Evolutionary conservation across 495 filamentous ascomycete species (phyloP).

Genomic region (Penicillium manginii): DNA sequence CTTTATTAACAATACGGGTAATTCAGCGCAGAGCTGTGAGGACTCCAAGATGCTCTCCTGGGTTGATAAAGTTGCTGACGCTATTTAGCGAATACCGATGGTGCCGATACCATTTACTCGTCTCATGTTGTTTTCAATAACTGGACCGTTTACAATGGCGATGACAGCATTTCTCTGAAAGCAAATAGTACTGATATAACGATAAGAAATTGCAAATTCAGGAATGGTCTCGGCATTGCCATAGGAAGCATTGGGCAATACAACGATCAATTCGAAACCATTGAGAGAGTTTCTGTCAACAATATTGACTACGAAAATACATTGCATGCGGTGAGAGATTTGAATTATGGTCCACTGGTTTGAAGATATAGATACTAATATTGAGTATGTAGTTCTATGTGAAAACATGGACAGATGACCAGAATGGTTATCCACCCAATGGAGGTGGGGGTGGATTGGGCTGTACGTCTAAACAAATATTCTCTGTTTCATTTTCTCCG

Average conservation of each 20-base stretch:
- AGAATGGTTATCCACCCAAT: conserved; percentile 49
- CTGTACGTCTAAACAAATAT: conserved; percentile 19
- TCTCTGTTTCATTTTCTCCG: too few species aligned
- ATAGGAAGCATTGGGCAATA: conserved; percentile 54
- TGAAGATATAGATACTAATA: not conserved
- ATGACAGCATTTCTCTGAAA: conserved; percentile 43
- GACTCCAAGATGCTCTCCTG: not conserved
- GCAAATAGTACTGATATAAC: conserved; percentile 44
- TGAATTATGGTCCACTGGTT: not conserved
- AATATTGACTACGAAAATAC: conserved; percentile 41
- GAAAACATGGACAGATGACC: conserved; percentile 51
- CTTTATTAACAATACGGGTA: conserved; percentile 44
- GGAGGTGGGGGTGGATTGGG: conserved; percentile 53
- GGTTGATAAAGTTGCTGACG: not conserved
- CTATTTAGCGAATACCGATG: conserved; percentile 40
- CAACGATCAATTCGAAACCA: conserved; percentile 38
- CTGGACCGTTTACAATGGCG: conserved; percentile 41
- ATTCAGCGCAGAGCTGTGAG: conserved; percentile 23
- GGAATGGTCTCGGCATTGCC: conserved; percentile 37
- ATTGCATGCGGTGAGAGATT: conserved; percentile 32
- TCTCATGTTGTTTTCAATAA: conserved; percentile 38
- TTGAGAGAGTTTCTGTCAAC: conserved; percentile 40
- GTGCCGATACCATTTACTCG: conserved; percentile 39
- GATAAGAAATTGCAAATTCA: conserved; percentile 38
- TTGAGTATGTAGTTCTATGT: conserved; percentile 30